Evolutionary conservation across 768 basidiomycete species (phyloP), one percentile per base, ranked within the genome.

Genomic region (Mycena galopus): DNA sequence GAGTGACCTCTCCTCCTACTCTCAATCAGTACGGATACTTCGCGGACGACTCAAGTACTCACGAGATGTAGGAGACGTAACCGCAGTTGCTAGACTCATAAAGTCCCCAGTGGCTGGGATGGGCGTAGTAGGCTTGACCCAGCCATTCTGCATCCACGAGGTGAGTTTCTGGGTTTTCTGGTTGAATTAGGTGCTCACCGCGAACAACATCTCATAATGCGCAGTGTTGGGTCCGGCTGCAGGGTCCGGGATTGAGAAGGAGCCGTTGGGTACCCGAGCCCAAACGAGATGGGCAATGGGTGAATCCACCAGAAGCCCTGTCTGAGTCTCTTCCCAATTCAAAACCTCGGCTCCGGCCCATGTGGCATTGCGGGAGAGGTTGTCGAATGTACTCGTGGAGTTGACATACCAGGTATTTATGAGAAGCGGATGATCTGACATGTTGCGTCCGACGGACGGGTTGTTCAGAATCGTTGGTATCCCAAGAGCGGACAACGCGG

Each of bases 1-100:
- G 73, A 21, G 74, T 77, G 9, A 81, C 33, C 14, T 65, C 71
- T 3, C 80, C 80, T 29, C 73, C 80, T 81, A 44, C n/a, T 4
- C 17, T 32, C 4, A 2, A 57, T 61, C 3, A 61, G 55, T 23
- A 6, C 17, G 7, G 25, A 4, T 0, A 47, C 16, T 33, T 12
- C 53, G 25, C 51, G 23, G 51, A n/a, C 9, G 19, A 44, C 14
- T 25, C 2, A 27, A 27, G 63, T 27, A 35, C 76, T 7, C 53
- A 77, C 77, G 59, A 12, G 77, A 67, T 21, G 73, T 33, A 0
- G 77, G 77, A 19, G 72, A 57, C 1, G 75, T 72, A 16, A 75
- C 66, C 21, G 29, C 68, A 2, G 69, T 29, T 0, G 55, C 30
- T 39, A 73, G 33, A 11, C 65, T 64, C 55, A 77, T 56, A 32